Evolutionary conservation across 139 green algal species (phyloP).

Genomic region (Zygnema cylindricum): DNA sequence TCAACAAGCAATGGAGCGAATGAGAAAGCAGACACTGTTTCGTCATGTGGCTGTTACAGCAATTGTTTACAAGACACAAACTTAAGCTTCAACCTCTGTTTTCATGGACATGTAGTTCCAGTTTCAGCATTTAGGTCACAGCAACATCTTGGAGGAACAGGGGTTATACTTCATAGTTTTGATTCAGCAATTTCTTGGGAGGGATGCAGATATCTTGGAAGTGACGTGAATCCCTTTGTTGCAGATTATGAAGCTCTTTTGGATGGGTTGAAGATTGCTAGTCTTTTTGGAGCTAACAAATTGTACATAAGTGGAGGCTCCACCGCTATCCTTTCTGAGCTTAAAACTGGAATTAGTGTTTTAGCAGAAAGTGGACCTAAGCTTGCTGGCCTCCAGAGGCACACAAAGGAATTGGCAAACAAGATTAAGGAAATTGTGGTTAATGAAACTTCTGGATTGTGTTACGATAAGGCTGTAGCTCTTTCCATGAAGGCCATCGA

Average conservation of each 20-base stretch:
- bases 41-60: too few relatives aligned
- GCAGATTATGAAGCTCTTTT: background rate
- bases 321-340: background rate
- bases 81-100: background rate
- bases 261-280: background rate
- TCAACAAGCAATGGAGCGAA: too few relatives aligned
- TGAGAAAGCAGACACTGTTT: too few relatives aligned
- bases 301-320: background rate
- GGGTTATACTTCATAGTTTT: background rate
- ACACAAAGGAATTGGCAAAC: background rate
- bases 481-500: background rate
- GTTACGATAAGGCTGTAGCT: background rate
- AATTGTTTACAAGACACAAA: too few relatives aligned
- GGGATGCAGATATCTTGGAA: background rate
- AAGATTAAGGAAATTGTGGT: background rate
- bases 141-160: background rate
- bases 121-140: too few relatives aligned
- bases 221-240: background rate
- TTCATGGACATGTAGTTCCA: background rate
- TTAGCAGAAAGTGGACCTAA: background rate
- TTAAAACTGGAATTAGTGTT: background rate
- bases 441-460: background rate
- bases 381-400: background rate
- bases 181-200: background rate
- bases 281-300: background rate